Percentiles rank a stretch among this genome's conserved stretches.
Evolutionary conservation across 2,329 filamentous ascomycete species (phyloP).

Genomic region (Hirsutella minnesotensis): DNA sequence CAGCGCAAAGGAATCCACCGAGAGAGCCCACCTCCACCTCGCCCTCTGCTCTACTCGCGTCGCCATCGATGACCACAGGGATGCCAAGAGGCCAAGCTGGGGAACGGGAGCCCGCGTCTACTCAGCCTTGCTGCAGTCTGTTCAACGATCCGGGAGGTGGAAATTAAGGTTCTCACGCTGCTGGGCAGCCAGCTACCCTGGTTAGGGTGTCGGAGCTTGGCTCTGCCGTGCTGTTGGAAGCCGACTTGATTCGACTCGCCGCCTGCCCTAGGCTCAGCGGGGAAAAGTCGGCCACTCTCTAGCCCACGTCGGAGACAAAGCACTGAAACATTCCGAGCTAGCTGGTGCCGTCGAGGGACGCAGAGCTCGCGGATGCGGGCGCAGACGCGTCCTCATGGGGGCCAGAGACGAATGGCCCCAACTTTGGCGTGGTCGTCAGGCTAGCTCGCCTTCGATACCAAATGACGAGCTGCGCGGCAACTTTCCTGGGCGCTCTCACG

Average conservation of each 20-base stretch:
- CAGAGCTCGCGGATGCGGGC: neutral
- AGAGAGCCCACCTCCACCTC: neutral
- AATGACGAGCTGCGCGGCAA: neutral
- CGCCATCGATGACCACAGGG: neutral
- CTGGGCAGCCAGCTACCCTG: neutral
- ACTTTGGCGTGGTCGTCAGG: too few species aligned
- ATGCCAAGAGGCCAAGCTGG: neutral
- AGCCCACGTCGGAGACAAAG: neutral
- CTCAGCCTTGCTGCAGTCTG: slow-evolving; percentile 1
- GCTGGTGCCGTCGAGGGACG: neutral
- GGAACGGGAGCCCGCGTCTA: neutral
- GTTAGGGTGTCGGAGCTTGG: neutral
- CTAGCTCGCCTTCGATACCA: neutral
- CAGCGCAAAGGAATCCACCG: too few species aligned
- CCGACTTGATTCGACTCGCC: neutral
- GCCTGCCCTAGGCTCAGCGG: neutral
- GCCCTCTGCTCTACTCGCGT: neutral
- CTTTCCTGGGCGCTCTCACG: too few species aligned
- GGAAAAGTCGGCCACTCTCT: neutral
- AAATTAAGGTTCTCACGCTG: slow-evolving; percentile 17
- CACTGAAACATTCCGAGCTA: neutral
- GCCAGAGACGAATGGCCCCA: neutral
- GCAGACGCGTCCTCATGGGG: neutral
- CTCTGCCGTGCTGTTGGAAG: neutral
- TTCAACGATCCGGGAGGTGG: slow-evolving; percentile 6